Base-by-base conservation (phyloP, 2,329 filamentous ascomycete species). In the Colletotrichum echinochloae region DNA sequence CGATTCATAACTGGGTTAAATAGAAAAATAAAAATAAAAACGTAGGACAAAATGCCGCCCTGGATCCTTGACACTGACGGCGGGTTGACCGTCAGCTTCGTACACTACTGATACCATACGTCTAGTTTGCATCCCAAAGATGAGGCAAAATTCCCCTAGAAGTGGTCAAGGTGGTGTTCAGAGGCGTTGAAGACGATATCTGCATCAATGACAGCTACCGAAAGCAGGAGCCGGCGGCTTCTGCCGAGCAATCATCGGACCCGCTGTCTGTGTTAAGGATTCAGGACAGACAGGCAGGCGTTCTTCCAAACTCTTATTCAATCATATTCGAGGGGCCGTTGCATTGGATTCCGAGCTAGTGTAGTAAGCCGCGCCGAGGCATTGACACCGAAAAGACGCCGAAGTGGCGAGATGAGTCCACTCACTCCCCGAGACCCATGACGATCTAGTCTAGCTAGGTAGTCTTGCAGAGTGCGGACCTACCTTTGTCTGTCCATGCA, bases 131-230 rank as follows among this genome's bases (percentile, higher is more conserved):
- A 78, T 87, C 56, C 85, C 85, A 2, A 85, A 87, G 77, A 87
- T 85, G 23, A 86, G 85, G 73, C n/a, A 72, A 76, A 72, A 79
- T 88, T 1, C 78, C 81, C 6, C 81, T 88, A 1, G 86, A 88
- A 77, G 86, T 88, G 80, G 88, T 88, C 73, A 87, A 88, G 70
- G 80, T 81, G 4, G 79, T 87, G 46, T 88, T 89, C 65, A 86
- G 86, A 56, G 86, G 86, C 18, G 79, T 80, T 66, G 88, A 88
- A 76, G 87, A 88, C 71, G 83, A n/a, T n/a, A n/a, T n/a, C n/a
- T n/a, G 26, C 39, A 11, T 26, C 26, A 28, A 56, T 41, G 20
- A 23, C 26, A 46, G 26, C 39, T n/a, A 23, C 18, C 39, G 12
- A 14, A 28, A 1, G 5, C 26, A 18, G 1, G 12, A 7, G 5